Evolutionary conservation across 106 monocot species (phyloP), one percentile per base, ranked within the genome.

Genomic region (Phalaenopsis equestris): DNA sequence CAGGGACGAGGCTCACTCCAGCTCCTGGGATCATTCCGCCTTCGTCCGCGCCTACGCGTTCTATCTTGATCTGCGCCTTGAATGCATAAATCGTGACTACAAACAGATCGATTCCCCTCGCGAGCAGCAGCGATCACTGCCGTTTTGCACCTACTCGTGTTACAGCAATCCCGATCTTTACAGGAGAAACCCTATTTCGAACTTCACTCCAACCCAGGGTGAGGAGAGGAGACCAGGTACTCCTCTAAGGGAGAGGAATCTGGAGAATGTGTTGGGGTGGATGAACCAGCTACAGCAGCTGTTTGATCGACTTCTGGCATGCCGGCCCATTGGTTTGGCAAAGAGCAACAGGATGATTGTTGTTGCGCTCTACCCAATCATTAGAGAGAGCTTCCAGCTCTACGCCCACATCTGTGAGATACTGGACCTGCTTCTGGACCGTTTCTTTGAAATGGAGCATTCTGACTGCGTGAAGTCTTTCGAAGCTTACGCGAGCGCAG

Each of bases 391-490:
- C 77, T 90, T 94, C 78, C 89, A 88, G 85, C 83, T 97, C 41
- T 94, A 94, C 30, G 88, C 90, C 1, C 89, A 94, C 56, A 75
- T 97, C 56, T 90, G 87, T 57, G 96, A 90, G 86, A 86, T 92
- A 49, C 56, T 97, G 52, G 91, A 87, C 5, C 86, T 90, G 30
- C 84, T 97, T 42, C 77, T 97, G 1, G 94, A 97, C 39, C 80
- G 81, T 0, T 97, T 92, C 78, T 94, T 94, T 52, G 90, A 97
- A 46, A 94, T 94, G 94, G 96, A 92, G 2, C 92, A 94, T 42
- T 45, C 84, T 1, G 90, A 92, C 19, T 97, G 92, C 56, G 84
- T 79, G 17, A 97, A 97, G 84, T 81, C 90, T 2, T 94, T 97
- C 42, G 96, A 97, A 72, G 91, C 87, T 12, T 91, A 94, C 42